phyloP scores from a whole-genome alignment of 1,139 yeast species.

The Debaryomycetaceae sp. region DNA sequence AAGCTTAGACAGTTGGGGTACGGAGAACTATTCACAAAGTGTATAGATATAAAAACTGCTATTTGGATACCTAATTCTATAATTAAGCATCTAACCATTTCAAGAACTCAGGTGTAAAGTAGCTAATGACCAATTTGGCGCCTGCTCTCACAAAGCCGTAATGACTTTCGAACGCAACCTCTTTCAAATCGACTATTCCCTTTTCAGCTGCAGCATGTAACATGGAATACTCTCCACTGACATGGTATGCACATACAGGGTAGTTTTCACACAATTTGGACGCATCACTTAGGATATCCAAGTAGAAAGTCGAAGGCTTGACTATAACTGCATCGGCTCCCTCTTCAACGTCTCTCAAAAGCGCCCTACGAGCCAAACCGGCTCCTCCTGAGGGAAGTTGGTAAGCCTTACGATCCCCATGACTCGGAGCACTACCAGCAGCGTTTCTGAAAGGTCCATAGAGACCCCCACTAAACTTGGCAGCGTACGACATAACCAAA shows the following conservation, averaged over 20 bases:
- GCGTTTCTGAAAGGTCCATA: constrained; percentile 99
- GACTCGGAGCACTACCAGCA: constrained; percentile 86
- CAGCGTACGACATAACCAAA: constrained; percentile 89
- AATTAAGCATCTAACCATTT: constrained; percentile 66
- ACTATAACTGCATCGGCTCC: constrained; percentile 96
- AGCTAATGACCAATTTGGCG: constrained; percentile 84
- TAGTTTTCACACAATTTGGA: constrained; percentile 74
- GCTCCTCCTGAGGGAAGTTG: constrained; percentile 92
- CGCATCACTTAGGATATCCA: constrained; percentile 89
- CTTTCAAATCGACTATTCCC: constrained; percentile 83
- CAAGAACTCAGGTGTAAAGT: constrained; percentile 92
- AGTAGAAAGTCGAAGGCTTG: constrained; percentile 95
- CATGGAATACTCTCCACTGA: constrained; percentile 97
- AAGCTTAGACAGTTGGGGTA: neutral
- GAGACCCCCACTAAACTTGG: constrained; percentile 85
- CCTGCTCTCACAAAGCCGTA: constrained; percentile 95
- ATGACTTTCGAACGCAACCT: constrained; percentile 89
- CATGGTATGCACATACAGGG: constrained; percentile 95
- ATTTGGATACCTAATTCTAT: neutral
- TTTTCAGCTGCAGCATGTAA: constrained; percentile 97
- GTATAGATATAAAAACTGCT: neutral
- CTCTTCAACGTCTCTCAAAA: constrained; percentile 78
- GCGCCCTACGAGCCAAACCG: constrained; percentile 92
- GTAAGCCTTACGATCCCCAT: constrained; percentile 89
- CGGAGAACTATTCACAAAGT: neutral